phyloP scores from a whole-genome alignment of 2,329 filamentous ascomycete species.

The Chaetomiaceae sp. region DNA sequence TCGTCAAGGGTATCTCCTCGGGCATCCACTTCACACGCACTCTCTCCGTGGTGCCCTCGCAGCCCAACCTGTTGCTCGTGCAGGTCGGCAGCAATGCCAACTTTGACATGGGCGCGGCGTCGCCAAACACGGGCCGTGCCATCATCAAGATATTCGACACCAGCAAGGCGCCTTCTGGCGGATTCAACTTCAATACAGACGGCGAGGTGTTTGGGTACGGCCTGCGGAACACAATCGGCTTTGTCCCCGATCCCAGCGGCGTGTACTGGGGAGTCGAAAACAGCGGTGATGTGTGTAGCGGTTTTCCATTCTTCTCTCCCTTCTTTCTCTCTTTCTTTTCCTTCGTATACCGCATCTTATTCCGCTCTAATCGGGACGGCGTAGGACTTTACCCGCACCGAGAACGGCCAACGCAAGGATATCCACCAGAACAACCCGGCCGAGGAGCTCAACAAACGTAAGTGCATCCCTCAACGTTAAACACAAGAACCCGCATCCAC shows the following conservation, averaged over 20 bases:
- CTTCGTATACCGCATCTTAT: too few species aligned
- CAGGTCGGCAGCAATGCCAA: conserved; percentile 38
- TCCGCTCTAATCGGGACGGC: neutral
- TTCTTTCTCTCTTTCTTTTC: too few species aligned
- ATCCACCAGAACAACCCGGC: conserved; percentile 59
- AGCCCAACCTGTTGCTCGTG: conserved; percentile 36
- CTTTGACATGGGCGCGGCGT: conserved; percentile 34
- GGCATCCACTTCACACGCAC: conserved; percentile 38
- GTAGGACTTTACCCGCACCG: conserved; percentile 41
- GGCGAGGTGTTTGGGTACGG: conserved; percentile 39
- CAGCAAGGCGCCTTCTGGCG: conserved; percentile 31
- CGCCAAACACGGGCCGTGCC: conserved; percentile 33
- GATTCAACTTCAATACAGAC: conserved; percentile 37
- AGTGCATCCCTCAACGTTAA: neutral
- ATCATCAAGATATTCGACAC: conserved; percentile 42
- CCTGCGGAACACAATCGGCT: conserved; percentile 58
- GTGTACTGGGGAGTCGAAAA: conserved; percentile 48
- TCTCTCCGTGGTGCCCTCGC: conserved; percentile 33
- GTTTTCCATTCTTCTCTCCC: neutral
- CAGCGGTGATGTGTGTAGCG: conserved; percentile 41
- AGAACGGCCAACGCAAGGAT: conserved; percentile 41
- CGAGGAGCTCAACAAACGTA: conserved; percentile 60
- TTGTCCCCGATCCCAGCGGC: conserved; percentile 45
- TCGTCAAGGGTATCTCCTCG: conserved; percentile 36
- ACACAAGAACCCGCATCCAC: neutral